phyloP scores from a whole-genome alignment of 805 yeast genomes.

The Candida maesae region DNA sequence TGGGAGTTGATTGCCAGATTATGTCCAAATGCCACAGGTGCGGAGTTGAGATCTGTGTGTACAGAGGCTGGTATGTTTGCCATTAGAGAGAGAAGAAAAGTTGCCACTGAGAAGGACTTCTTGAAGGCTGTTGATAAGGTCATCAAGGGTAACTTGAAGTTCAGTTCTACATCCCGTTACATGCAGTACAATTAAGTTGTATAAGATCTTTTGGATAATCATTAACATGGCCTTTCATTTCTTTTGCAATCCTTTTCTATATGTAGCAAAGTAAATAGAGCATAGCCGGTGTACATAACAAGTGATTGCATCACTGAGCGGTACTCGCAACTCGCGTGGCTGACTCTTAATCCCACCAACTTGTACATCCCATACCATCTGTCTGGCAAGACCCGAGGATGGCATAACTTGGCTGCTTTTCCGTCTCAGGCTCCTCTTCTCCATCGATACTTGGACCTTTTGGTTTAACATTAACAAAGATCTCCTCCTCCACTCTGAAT shows the following conservation, averaged over 20 bases:
- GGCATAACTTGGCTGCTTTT: conserved; percentile 71
- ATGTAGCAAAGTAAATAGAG: no score
- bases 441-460: conserved; percentile 48
- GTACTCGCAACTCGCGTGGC: no score
- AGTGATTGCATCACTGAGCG: no score
- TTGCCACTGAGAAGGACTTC: conserved; percentile 97
- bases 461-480: conserved; percentile 81
- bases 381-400: conserved; percentile 87
- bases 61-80: conserved; percentile 99
- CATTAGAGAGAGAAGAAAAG: conserved; percentile 95
- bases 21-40: conserved; percentile 98
- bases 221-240: conserved; percentile 1
- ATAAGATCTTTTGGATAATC: neutral
- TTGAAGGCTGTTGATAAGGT: conserved; percentile 97
- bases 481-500: conserved; percentile 86
- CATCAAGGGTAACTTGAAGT: conserved; percentile 96
- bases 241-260: conserved; percentile 1
- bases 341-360: conserved; percentile 82
- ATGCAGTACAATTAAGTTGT: conserved; percentile 85
- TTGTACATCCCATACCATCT: conserved; percentile 93
- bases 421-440: conserved; percentile 32
- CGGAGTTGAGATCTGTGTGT: conserved; percentile 96
- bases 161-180: conserved; percentile 94
- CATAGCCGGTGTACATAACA: no score
- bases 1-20: conserved; percentile 98